Evolutionary conservation across 352 stramenopile species (phyloP).

Genomic region (Globisporangium barbulae): DNA sequence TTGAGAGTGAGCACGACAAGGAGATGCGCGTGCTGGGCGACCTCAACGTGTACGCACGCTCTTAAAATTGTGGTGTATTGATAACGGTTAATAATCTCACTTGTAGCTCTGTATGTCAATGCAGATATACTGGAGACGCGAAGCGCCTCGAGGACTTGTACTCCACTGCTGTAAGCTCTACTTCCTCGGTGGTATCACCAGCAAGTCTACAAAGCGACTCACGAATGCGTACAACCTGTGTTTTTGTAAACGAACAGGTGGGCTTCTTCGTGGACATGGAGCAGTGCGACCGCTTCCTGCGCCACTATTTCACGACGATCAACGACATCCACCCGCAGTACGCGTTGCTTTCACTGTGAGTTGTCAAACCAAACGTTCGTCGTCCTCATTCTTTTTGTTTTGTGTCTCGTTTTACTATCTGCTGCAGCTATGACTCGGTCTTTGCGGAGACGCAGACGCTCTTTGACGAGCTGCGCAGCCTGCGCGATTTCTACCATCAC

Average conservation of each 20-base stretch:
- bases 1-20: constrained; percentile 34
- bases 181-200: background rate
- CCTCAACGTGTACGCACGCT: background rate
- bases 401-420: background rate
- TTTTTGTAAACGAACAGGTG: constrained; percentile 29
- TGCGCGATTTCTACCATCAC: constrained; percentile 82
- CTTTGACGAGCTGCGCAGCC: constrained; percentile 72
- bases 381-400: background rate
- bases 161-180: constrained; percentile 10
- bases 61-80: background rate
- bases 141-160: constrained; percentile 21
- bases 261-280: constrained; percentile 87
- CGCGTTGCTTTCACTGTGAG: constrained; percentile 4
- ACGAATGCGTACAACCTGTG: background rate
- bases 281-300: constrained; percentile 77
- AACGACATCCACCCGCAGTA: constrained; percentile 81
- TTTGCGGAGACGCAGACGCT: constrained; percentile 68
- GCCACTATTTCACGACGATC: constrained; percentile 80
- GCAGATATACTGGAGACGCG: constrained; percentile 3
- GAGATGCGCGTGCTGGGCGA: constrained; percentile 29
- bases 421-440: constrained; percentile 52
- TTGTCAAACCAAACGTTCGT: background rate
- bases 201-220: background rate
- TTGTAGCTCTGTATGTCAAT: background rate
- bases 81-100: background rate